A percentile compares a stretch with the other conserved stretches of the same genome.
These are phyloP conservation scores for Pholiota conissans DNA, from an alignment of 768 basidiomycete species.

Conservation along the genomic window DNA sequence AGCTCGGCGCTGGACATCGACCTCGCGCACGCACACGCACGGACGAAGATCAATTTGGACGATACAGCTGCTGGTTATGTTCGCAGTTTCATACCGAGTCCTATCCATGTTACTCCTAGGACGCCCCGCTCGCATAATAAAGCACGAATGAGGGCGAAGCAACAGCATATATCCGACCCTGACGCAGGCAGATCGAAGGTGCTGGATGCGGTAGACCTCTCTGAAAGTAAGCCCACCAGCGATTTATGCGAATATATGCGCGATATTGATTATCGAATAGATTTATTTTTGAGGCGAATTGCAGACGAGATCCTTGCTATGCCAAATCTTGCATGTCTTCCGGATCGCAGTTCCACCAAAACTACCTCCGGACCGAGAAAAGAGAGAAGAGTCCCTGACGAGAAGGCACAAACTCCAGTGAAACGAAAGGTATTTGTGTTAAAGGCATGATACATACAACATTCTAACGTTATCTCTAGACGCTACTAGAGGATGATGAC, in stretches of 20 bases:
- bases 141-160: constrained; percentile 4
- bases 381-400: not conserved
- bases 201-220: constrained; percentile 40
- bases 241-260: constrained; percentile 3
- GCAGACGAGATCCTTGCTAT: constrained; percentile 42
- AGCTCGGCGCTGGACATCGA: constrained; percentile 21
- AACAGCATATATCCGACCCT: constrained; percentile 25
- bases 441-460: too few relatives aligned
- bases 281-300: constrained; percentile 33
- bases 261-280: constrained; percentile 19
- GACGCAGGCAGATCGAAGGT: constrained; percentile 32
- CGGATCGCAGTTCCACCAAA: constrained; percentile 2
- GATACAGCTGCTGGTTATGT: not conserved
- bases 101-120: constrained; percentile 21
- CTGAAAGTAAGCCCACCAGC: constrained; percentile 39
- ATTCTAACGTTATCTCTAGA: too few relatives aligned
- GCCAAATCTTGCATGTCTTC: constrained; percentile 45
- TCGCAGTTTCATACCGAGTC: constrained; percentile 25
- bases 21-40: constrained; percentile 36
- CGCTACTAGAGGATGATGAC: not conserved
- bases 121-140: constrained; percentile 17
- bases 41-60: constrained; percentile 6
- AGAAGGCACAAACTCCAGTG: not conserved
- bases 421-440: not conserved
- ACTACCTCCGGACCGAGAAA: not conserved